These are phyloP conservation scores for Zelopaecilomyces penicillatus DNA, from an alignment of 2,329 filamentous ascomycete genomes.

Conservation along the genomic window DNA sequence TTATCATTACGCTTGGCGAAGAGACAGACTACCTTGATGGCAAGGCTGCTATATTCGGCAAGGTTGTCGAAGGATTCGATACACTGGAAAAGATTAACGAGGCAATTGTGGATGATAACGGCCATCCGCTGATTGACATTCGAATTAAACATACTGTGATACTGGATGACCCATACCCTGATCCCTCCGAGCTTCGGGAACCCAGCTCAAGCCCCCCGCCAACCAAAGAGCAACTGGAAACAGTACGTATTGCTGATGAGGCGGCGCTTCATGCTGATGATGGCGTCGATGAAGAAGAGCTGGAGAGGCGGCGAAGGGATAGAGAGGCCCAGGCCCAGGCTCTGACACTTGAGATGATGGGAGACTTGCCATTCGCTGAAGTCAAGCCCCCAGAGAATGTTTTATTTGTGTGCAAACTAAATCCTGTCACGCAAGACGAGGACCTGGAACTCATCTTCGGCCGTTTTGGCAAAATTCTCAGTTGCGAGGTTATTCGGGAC, in stretches of 20 bases:
- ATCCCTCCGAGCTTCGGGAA: conserved; percentile 67
- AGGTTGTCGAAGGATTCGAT: conserved; percentile 93
- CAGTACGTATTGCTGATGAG: conserved; percentile 85
- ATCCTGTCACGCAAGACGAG: conserved; percentile 90
- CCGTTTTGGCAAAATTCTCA: conserved; percentile 89
- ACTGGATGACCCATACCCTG: conserved; percentile 84
- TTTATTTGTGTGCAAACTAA: conserved; percentile 96
- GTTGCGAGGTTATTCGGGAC: conserved; percentile 92
- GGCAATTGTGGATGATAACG: conserved; percentile 77
- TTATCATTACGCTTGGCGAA: conserved; percentile 84
- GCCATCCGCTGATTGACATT: conserved; percentile 86
- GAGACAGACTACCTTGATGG: conserved; percentile 86
- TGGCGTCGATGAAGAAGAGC: conserved; percentile 63
- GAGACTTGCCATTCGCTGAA: conserved; percentile 92
- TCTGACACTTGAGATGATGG: conserved; percentile 93
- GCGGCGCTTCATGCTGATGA: conserved; percentile 70
- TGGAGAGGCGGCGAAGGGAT: conserved; percentile 73
- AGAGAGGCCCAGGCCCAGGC: conserved; percentile 90
- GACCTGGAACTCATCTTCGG: conserved; percentile 95
- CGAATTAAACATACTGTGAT: conserved; percentile 88
- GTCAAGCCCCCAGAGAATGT: conserved; percentile 97
- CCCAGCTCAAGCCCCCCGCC: conserved; percentile 75
- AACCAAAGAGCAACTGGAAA: conserved; percentile 76
- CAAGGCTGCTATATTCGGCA: conserved; percentile 90
- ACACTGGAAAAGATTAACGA: conserved; percentile 87